Conservation (phyloP, 2,329 filamentous ascomycete species). For the Pseudomassariella vexata region DNA sequence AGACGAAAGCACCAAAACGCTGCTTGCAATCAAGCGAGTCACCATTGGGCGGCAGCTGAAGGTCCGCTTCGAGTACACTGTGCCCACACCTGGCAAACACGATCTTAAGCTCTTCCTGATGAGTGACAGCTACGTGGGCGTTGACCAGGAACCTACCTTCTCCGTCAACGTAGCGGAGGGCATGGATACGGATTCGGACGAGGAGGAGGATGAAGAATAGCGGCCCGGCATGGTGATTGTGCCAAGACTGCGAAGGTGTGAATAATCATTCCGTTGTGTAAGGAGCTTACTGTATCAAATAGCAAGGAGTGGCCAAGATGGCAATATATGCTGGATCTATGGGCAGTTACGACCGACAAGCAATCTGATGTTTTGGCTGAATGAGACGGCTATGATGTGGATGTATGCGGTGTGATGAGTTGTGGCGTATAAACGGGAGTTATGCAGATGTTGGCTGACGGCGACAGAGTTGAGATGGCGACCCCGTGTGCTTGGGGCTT, state of each 20-base stretch:
- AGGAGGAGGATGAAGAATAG: slow-evolving; percentile 65
- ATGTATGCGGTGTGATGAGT: slow-evolving; percentile 2
- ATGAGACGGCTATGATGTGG: background rate
- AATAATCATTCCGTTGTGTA: slow-evolving; percentile 13
- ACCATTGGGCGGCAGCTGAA: slow-evolving; percentile 76
- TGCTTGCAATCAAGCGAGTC: slow-evolving; percentile 91
- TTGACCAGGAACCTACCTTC: slow-evolving; percentile 93
- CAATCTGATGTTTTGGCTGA: no score
- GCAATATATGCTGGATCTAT: background rate
- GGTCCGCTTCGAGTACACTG: slow-evolving; percentile 79
- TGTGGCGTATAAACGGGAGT: slow-evolving; percentile 1
- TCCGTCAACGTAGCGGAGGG: slow-evolving; percentile 80
- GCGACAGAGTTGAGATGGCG: no score
- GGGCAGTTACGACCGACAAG: no score
- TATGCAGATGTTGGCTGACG: background rate
- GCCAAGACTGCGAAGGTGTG: slow-evolving; percentile 15
- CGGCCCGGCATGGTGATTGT: slow-evolving; percentile 3
- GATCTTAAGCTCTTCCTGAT: slow-evolving; percentile 89
- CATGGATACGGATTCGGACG: slow-evolving; percentile 90
- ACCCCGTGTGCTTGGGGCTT: no score
- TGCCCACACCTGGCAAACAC: slow-evolving; percentile 78
- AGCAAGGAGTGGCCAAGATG: slow-evolving; percentile 14
- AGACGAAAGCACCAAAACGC: slow-evolving; percentile 79
- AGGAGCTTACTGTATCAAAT: slow-evolving; percentile 27
- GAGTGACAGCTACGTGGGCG: slow-evolving; percentile 94